These are phyloP conservation scores for Bipolaris victoriae DNA, from an alignment of 2,329 filamentous ascomycete genomes.

Conservation along the genomic window DNA sequence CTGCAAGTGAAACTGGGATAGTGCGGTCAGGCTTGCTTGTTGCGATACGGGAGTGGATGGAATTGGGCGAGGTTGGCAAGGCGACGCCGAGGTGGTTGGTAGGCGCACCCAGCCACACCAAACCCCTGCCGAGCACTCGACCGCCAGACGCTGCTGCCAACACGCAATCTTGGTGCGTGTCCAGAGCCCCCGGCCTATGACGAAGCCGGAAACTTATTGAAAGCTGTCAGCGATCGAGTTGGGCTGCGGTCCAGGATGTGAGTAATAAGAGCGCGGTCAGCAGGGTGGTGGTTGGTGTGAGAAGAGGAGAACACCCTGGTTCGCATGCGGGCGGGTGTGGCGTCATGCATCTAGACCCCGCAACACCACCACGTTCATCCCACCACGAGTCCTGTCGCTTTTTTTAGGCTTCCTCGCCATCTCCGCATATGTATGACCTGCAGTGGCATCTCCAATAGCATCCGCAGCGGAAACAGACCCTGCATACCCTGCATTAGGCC, in stretches of 20 bases:
- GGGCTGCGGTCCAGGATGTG: neutral
- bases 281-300: neutral
- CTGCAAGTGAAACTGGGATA: slow-evolving; percentile 26
- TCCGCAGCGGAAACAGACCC: slow-evolving; percentile 24
- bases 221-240: neutral
- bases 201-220: slow-evolving; percentile 2
- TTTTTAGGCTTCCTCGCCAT: slow-evolving; percentile 29
- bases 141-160: slow-evolving; percentile 15
- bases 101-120: slow-evolving; percentile 36
- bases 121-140: slow-evolving; percentile 10
- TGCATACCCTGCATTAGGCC: slow-evolving; percentile 26
- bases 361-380: slow-evolving; percentile 33
- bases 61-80: slow-evolving; percentile 44
- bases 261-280: neutral
- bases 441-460: slow-evolving; percentile 21
- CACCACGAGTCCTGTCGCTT: slow-evolving; percentile 22
- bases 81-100: slow-evolving; percentile 34
- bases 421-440: slow-evolving; percentile 12
- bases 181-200: slow-evolving; percentile 8
- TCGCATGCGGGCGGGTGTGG: slow-evolving; percentile 7
- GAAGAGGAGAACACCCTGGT: neutral
- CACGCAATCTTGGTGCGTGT: slow-evolving; percentile 10
- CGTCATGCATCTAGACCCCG: slow-evolving; percentile 23
- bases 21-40: slow-evolving; percentile 24
- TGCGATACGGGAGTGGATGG: slow-evolving; percentile 38